phyloP scores from a whole-genome alignment of 225 moss, liverwort and hornwort genomes.

The Antitrichia curtipendula region DNA sequence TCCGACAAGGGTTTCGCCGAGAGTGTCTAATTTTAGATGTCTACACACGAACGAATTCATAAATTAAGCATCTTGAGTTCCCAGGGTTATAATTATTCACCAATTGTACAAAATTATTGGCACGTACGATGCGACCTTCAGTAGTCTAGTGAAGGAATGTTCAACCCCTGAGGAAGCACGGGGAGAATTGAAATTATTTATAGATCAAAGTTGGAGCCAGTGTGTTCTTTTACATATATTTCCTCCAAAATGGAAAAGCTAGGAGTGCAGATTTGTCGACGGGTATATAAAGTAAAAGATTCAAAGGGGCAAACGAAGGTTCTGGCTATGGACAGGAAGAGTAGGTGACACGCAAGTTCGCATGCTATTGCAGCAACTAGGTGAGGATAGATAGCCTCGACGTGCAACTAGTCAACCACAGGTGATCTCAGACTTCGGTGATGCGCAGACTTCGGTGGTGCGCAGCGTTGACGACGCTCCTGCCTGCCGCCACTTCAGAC shows the following conservation, averaged over 20 bases:
- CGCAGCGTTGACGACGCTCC: not conserved
- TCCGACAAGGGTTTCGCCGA: not conserved
- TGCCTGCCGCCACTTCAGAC: conserved; percentile 3
- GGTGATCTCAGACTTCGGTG: no score
- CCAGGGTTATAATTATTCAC: not conserved
- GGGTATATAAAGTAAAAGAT: not conserved
- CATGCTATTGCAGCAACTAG: not conserved
- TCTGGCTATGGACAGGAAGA: not conserved
- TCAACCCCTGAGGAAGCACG: not conserved
- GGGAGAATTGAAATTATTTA: not conserved
- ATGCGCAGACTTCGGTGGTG: not conserved
- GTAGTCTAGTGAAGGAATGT: not conserved
- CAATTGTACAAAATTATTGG: not conserved
- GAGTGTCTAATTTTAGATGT: not conserved
- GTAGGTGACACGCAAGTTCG: not conserved
- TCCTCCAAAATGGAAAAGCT: not conserved
- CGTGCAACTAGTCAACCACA: conserved; percentile 2
- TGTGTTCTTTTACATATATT: not conserved
- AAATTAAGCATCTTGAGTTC: not conserved
- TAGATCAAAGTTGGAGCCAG: not conserved
- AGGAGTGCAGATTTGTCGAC: not conserved
- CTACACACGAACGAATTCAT: not conserved
- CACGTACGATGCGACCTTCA: not conserved
- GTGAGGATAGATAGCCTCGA: not conserved
- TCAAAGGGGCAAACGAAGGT: not conserved